phyloP scores from a whole-genome alignment of 1,284 basidiomycete species.

The Sporisorium graminicola region DNA sequence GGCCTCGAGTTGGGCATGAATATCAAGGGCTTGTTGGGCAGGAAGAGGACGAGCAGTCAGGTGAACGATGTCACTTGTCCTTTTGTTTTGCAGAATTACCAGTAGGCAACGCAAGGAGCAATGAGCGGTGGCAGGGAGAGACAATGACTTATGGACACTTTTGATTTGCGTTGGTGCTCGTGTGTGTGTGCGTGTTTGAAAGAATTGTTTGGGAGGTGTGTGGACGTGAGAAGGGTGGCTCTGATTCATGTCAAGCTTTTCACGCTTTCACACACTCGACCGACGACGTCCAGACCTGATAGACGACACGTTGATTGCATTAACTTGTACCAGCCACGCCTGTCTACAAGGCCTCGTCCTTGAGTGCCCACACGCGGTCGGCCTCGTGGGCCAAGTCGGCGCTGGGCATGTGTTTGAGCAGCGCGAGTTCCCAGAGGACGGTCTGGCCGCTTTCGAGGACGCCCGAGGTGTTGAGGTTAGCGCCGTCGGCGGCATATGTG shows the following conservation, averaged over 20 bases:
- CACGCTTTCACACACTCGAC: no score
- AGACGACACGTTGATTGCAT: no score
- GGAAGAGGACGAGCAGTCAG: constrained; percentile 48
- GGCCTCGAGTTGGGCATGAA: constrained; percentile 46
- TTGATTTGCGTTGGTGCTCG: not conserved
- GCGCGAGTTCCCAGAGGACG: constrained; percentile 31
- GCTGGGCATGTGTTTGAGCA: not conserved
- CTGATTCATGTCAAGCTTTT: no score
- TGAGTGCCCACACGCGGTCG: constrained; percentile 22
- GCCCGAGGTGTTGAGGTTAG: constrained; percentile 8
- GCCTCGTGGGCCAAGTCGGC: constrained; percentile 9
- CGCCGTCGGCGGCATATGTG: constrained; percentile 14
- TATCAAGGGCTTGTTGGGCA: constrained; percentile 52
- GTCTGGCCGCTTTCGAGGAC: constrained; percentile 34
- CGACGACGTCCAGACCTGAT: no score
- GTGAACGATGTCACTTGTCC: constrained; percentile 47
- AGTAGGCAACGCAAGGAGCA: no score
- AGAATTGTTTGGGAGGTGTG: not conserved
- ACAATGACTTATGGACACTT: constrained; percentile 18
- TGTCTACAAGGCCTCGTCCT: constrained; percentile 13
- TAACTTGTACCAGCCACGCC: no score
- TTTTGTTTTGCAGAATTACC: constrained; percentile 43
- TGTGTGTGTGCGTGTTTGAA: not conserved
- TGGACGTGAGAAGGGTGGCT: no score
- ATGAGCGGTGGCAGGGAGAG: not conserved